Percentiles rank a stretch among this genome's conserved stretches.
Evolutionary conservation across 2,329 filamentous ascomycete species (phyloP).

Genomic region (Hirsutella rhossiliensis): DNA sequence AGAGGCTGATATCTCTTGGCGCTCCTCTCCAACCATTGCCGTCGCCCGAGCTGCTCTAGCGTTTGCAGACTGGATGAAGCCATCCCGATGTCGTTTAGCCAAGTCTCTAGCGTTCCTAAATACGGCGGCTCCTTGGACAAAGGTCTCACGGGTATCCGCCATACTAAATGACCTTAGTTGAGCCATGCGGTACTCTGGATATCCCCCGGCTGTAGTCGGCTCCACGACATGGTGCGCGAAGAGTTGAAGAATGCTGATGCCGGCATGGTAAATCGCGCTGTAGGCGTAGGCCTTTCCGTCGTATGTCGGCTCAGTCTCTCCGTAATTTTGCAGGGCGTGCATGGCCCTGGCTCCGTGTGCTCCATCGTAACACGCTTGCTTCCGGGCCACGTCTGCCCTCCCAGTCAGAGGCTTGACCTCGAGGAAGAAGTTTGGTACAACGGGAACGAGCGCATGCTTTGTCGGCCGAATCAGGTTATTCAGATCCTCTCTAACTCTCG

Average conservation of each 20-base stretch:
- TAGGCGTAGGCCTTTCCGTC: slow-evolving; percentile 26
- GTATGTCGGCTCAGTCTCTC: slow-evolving; percentile 14
- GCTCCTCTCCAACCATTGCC: too few species aligned
- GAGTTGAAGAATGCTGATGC: slow-evolving; percentile 19
- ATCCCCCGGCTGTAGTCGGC: slow-evolving; percentile 15
- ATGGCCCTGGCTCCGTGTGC: slow-evolving; percentile 24
- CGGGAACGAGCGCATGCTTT: slow-evolving; percentile 7
- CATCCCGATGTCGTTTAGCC: slow-evolving; percentile 22
- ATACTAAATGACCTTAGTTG: slow-evolving; percentile 14
- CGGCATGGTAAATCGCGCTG: slow-evolving; percentile 19
- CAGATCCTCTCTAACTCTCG: too few species aligned
- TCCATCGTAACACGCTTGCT: slow-evolving; percentile 24
- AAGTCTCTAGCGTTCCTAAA: slow-evolving; percentile 26
- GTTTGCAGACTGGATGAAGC: slow-evolving; percentile 19
- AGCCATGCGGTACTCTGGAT: slow-evolving; percentile 27
- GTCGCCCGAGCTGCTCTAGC: too few species aligned
- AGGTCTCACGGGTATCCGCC: slow-evolving; percentile 14
- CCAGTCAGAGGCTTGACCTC: slow-evolving; percentile 24
- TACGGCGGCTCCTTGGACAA: slow-evolving; percentile 19
- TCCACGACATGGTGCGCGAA: slow-evolving; percentile 22
- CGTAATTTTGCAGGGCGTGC: slow-evolving; percentile 19
- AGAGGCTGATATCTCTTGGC: too few species aligned
- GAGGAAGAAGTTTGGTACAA: slow-evolving; percentile 29
- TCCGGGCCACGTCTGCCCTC: slow-evolving; percentile 13
- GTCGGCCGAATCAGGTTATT: slow-evolving; percentile 1